These are phyloP conservation scores for Phaeomoniella chlamydospora DNA, from an alignment of 2,329 filamentous ascomycete species.

Conservation along the genomic window DNA sequence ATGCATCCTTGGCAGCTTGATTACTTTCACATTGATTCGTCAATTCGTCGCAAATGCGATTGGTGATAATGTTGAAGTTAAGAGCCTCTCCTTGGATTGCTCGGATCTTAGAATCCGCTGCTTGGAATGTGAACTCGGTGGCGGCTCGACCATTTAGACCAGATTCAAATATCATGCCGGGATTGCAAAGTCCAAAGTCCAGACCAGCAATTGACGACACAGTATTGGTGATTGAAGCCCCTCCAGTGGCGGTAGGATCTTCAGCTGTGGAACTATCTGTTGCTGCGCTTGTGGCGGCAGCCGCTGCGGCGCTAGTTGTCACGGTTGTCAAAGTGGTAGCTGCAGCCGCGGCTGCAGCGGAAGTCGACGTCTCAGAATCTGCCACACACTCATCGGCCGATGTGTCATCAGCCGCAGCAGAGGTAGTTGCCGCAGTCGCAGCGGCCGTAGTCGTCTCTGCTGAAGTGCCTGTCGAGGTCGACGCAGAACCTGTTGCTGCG, in stretches of 20 bases:
- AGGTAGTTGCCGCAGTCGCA: constrained; percentile 7
- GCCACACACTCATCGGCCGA: constrained; percentile 2
- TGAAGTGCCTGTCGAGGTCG: constrained; percentile 7
- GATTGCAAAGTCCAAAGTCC: constrained; percentile 35
- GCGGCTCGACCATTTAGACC: constrained; percentile 36
- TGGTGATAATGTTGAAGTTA: constrained; percentile 61
- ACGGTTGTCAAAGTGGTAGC: constrained; percentile 6
- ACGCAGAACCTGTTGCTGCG: constrained; percentile 11
- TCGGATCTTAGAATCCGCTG: constrained; percentile 45
- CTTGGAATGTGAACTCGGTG: constrained; percentile 53
- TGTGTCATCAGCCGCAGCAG: constrained; percentile 1
- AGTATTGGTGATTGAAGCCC: constrained; percentile 1
- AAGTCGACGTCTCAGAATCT: constrained; percentile 6
- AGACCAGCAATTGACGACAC: constrained; percentile 16
- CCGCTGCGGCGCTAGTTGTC: constrained; percentile 3
- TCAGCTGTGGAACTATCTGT: not conserved
- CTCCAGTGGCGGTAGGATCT: constrained; percentile 1
- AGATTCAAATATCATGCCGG: constrained; percentile 41
- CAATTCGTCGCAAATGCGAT: constrained; percentile 56
- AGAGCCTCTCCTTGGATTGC: constrained; percentile 49
- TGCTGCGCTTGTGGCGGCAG: constrained; percentile 4
- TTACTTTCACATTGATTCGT: constrained; percentile 52
- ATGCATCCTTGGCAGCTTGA: constrained; percentile 40
- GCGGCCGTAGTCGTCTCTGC: constrained; percentile 7
- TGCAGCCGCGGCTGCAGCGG: constrained; percentile 3